Evolutionary conservation across 768 basidiomycete genomes (phyloP), one percentile per base, ranked within the genome.

Genomic region (Hysterangium stoloniferum): DNA sequence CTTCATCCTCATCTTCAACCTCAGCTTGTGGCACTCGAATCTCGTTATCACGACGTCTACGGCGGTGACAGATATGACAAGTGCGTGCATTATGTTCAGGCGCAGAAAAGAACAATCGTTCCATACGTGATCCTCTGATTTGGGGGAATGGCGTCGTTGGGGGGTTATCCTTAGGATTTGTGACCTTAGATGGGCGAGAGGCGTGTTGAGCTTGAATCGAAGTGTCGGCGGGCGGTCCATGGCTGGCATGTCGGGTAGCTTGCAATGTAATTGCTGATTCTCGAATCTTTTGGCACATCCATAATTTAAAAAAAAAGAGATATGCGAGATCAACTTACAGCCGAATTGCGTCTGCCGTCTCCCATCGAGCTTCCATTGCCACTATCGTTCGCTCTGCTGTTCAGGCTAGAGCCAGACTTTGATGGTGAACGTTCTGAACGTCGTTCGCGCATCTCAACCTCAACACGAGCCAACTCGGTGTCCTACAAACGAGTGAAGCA

Each of bases 61-160:
- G 69, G 29, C 80, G 69, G 59, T 76, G 75, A 59, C 88, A 91
- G 45, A 81, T 73, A 2, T 71, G 72, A 59, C 86, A 87, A 2
- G 82, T 85, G 53, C 74, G 72, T 17, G 76, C 71, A 56, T 89
- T 79, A 56, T 92, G 89, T 37, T 79, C 80, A 2, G 86, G 84
- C 1, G 83, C 79, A 40, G 80, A 80, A 66, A 88, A 90, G 68
- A 94, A 92, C 45, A 93, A 66, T 0, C 77, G 73, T 61, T 95
- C 89, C 33, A 91, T 74, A 36, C 76, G 79, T 37, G 79, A 78
- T 7, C 86, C 89, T 19, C 85, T 79, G 38, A 93, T 92, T 53
- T 80, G 78, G 0, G 92, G 92, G 69, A 96, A 91, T 1, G 86
- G 82, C 0, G 80, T 73, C 24, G 56, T n/a, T 37, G 45, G 24